Evolutionary conservation across 257 asterid genomes (phyloP).

Genomic region (Solanum lignicaule): DNA sequence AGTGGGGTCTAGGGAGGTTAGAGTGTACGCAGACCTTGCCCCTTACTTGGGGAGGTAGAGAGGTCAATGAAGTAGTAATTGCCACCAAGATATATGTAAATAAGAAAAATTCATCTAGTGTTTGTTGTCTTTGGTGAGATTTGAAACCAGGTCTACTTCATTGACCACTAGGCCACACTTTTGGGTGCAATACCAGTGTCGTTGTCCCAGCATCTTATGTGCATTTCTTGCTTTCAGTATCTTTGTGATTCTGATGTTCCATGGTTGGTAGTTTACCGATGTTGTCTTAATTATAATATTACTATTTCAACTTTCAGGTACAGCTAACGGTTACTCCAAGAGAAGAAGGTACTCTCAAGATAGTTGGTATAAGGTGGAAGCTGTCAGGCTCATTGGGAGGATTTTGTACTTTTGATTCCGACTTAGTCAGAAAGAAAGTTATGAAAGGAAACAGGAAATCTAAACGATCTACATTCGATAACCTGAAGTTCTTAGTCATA

Average conservation of each 20-base stretch:
- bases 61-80: background rate
- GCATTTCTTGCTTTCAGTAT: background rate
- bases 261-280: background rate
- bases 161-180: background rate
- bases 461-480: conserved; percentile 34
- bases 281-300: background rate
- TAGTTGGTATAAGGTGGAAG: conserved; percentile 96
- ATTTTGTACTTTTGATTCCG: conserved; percentile 55
- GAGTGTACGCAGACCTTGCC: background rate
- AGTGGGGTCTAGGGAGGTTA: background rate
- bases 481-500: conserved; percentile 72
- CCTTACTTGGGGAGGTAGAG: background rate
- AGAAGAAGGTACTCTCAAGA: conserved; percentile 66
- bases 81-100: background rate
- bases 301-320: conserved; percentile 43
- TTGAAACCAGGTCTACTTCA: background rate
- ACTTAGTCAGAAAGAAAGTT: conserved; percentile 41
- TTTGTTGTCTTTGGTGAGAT: background rate
- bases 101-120: background rate
- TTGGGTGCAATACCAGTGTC: background rate
- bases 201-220: background rate
- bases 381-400: conserved; percentile 85
- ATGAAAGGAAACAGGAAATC: conserved; percentile 47
- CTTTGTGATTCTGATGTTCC: background rate
- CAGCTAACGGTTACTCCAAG: conserved; percentile 74